Conservation (phyloP, 2,329 filamentous ascomycete species). For the Fusarium brevicatenulatum region DNA sequence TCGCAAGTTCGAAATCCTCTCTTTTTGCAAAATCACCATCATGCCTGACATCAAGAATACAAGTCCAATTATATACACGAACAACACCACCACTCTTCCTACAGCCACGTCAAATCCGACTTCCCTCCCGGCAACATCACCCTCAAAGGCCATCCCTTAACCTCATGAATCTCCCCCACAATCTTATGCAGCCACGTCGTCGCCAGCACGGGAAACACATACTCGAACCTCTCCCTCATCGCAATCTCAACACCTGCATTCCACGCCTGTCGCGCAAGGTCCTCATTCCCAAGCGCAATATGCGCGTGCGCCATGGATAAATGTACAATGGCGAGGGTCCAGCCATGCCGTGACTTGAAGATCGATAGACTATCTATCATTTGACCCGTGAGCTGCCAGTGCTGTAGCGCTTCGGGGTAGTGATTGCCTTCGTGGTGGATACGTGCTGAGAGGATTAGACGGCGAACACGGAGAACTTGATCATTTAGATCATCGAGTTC, state of each 20-base stretch:
- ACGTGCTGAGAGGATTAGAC: conserved; percentile 42
- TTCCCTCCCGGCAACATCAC: conserved; percentile 48
- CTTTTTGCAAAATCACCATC: not conserved
- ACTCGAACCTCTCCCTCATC: conserved; percentile 46
- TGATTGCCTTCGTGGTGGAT: conserved; percentile 27
- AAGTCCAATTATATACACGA: accelerated
- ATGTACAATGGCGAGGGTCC: conserved; percentile 42
- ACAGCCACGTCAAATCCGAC: conserved; percentile 40
- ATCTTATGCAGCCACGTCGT: conserved; percentile 46
- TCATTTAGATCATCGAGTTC: conserved; percentile 47
- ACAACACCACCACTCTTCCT: not conserved
- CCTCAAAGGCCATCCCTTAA: conserved; percentile 45
- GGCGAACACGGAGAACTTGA: conserved; percentile 47
- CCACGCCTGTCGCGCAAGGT: conserved; percentile 38
- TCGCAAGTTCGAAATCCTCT: not conserved
- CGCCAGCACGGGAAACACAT: conserved; percentile 45
- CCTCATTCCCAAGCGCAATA: conserved; percentile 31
- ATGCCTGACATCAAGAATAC: not conserved
- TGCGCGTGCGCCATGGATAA: conserved; percentile 46
- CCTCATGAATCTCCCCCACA: conserved; percentile 38
- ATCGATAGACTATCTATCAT: conserved; percentile 37
- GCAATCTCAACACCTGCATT: conserved; percentile 37
- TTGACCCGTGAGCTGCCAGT: conserved; percentile 36
- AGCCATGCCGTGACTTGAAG: conserved; percentile 38
- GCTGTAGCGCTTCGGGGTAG: conserved; percentile 25